Evolutionary conservation across 306 rosid species (phyloP).

Genomic region (Prunus dulcis): DNA sequence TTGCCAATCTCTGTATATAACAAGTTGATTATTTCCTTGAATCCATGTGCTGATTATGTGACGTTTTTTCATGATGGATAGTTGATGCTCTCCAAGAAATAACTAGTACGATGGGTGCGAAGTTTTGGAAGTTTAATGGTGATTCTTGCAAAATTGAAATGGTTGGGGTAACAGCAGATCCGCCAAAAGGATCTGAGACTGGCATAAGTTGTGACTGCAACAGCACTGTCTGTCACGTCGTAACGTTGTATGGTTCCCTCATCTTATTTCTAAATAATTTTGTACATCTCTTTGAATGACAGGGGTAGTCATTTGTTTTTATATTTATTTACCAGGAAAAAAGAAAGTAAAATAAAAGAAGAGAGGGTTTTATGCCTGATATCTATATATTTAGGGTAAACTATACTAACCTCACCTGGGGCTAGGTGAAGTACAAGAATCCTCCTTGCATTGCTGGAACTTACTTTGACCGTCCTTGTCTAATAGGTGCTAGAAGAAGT

Average conservation of each 20-base stretch:
- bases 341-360: neutral
- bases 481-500: slow-evolving; percentile 16
- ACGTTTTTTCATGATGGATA: slow-evolving; percentile 25
- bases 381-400: neutral
- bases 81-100: slow-evolving; percentile 77
- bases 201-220: slow-evolving; percentile 58
- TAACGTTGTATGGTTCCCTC: slow-evolving; percentile 54
- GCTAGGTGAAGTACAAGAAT: neutral
- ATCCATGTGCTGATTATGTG: neutral
- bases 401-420: slow-evolving; percentile 4
- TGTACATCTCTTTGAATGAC: neutral
- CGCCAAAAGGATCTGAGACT: slow-evolving; percentile 32
- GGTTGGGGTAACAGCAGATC: slow-evolving; percentile 49
- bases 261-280: slow-evolving; percentile 12
- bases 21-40: neutral
- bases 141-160: slow-evolving; percentile 48
- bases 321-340: neutral
- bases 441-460: slow-evolving; percentile 11
- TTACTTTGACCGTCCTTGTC: slow-evolving; percentile 1
- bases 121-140: slow-evolving; percentile 63
- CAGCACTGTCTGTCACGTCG: slow-evolving; percentile 56
- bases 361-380: neutral
- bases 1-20: neutral
- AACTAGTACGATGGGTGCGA: slow-evolving; percentile 58
- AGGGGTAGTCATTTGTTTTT: neutral